Evolutionary conservation across 2,329 filamentous ascomycete genomes (phyloP).

Genomic region (Aspergillus ochraceus): DNA sequence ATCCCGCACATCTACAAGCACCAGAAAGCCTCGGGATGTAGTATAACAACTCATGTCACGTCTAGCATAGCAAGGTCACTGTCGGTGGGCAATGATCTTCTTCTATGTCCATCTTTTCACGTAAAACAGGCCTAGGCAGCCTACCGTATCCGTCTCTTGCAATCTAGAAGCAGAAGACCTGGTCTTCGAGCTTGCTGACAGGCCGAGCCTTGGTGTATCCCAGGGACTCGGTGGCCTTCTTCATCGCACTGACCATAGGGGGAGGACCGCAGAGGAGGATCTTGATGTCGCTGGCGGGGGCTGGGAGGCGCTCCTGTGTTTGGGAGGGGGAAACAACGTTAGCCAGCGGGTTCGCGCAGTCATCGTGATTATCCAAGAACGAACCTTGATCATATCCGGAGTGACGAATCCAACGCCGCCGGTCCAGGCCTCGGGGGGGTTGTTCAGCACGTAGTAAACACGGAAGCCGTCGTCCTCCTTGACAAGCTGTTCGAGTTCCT

Average conservation of each 20-base stretch:
- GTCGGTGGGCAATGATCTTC: background rate
- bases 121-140: background rate
- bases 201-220: slow-evolving; percentile 91
- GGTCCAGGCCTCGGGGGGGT: slow-evolving; percentile 86
- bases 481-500: slow-evolving; percentile 80
- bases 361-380: slow-evolving; percentile 20
- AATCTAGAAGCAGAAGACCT: slow-evolving; percentile 89
- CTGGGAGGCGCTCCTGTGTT: slow-evolving; percentile 61
- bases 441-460: slow-evolving; percentile 94
- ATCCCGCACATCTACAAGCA: background rate
- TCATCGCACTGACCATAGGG: slow-evolving; percentile 94
- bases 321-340: background rate
- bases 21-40: background rate
- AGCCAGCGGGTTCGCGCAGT: background rate
- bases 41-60: background rate
- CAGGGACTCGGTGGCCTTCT: slow-evolving; percentile 87
- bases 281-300: slow-evolving; percentile 84
- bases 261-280: slow-evolving; percentile 92
- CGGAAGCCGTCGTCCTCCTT: slow-evolving; percentile 78
- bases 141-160: slow-evolving; percentile 1
- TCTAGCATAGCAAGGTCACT: background rate
- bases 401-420: slow-evolving; percentile 96
- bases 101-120: background rate
- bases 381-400: slow-evolving; percentile 86
- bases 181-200: slow-evolving; percentile 96